These are phyloP conservation scores for Colletotrichum godetiae DNA, from an alignment of 2,329 filamentous ascomycete species.

Conservation along the genomic window DNA sequence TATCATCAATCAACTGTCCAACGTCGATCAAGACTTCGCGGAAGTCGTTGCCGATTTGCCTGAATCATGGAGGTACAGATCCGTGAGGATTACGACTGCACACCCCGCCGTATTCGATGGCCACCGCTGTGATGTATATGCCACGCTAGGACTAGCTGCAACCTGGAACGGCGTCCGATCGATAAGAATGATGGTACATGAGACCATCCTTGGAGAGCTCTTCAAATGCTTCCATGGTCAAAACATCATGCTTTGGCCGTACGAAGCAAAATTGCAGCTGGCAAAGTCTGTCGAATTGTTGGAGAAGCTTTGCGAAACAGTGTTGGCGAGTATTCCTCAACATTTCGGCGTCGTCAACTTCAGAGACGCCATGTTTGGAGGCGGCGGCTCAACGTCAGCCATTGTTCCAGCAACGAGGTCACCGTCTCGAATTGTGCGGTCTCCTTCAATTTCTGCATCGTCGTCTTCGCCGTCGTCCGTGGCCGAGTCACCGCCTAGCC, in stretches of 20 bases:
- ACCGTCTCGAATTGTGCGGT: constrained; percentile 44
- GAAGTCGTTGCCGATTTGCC: constrained; percentile 52
- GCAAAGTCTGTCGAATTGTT: constrained; percentile 52
- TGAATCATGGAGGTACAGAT: constrained; percentile 54
- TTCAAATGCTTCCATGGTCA: constrained; percentile 43
- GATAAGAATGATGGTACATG: constrained; percentile 58
- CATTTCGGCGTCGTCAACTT: constrained; percentile 60
- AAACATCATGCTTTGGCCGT: constrained; percentile 39
- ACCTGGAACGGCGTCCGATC: constrained; percentile 61
- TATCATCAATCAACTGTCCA: constrained; percentile 49
- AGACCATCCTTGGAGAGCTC: constrained; percentile 58
- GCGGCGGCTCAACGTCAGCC: constrained; percentile 37
- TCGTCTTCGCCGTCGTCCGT: constrained; percentile 39
- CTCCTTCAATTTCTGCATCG: constrained; percentile 41
- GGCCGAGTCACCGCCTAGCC: constrained; percentile 16
- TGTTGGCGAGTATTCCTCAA: constrained; percentile 60
- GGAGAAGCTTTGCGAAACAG: constrained; percentile 52
- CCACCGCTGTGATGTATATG: constrained; percentile 57
- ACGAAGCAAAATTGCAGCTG: constrained; percentile 47
- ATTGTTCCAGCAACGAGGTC: constrained; percentile 45
- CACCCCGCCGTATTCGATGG: constrained; percentile 54
- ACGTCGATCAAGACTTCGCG: constrained; percentile 57
- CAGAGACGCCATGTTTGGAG: constrained; percentile 46
- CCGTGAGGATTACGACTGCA: constrained; percentile 49
- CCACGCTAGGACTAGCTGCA: constrained; percentile 55